Base-by-base conservation (phyloP, 2,329 filamentous ascomycete species). In the Diaporthe vexans region DNA sequence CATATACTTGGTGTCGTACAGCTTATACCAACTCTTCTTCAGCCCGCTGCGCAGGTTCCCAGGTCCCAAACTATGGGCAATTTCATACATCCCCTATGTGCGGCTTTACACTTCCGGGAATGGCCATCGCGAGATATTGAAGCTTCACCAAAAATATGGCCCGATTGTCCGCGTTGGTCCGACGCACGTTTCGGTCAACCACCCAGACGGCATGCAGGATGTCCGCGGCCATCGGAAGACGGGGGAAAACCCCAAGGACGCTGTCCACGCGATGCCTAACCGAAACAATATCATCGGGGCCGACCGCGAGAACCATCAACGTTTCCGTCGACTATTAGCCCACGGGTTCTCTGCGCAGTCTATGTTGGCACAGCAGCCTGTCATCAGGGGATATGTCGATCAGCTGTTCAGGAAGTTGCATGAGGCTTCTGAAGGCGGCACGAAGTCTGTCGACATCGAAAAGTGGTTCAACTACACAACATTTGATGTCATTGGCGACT, bases 401-500 rank as follows among this genome's bases (percentile, higher is more conserved):
- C 37, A 61, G 48, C 48, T 74, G 37, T 13, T 74, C 8, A 24
- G n/a, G 29, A 72, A 56, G 29, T 15, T 72, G 24, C 33, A 65
- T 10, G 74, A 77, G 71, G 51, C 68, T 19, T 48, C 65, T 19
- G 58, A 71, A 15, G 58, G 40, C 1, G 78, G 73, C 10, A 52
- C 70, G 9, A 76, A 75, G 63, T 74, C 76, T 29, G 74, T 82
- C 48, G 76, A 82, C 71, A 67, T 79, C 40, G 76, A 76, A 35
- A 76, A 76, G 24, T 85, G 83, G 83, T 84, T 78, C 75, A 83
- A 83, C 35, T 84, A 79, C 76, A 78, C 81, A 0, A 81, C 83
- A 13, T 85, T 80, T 61, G 79, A 80, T 73, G 76, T 81, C n/a
- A 80, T 83, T 74, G 77, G 78, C 24, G 76, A 78, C 58, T 77